Conservation (phyloP, 169 alveolate species). For the Miamiensis avidus region DNA sequence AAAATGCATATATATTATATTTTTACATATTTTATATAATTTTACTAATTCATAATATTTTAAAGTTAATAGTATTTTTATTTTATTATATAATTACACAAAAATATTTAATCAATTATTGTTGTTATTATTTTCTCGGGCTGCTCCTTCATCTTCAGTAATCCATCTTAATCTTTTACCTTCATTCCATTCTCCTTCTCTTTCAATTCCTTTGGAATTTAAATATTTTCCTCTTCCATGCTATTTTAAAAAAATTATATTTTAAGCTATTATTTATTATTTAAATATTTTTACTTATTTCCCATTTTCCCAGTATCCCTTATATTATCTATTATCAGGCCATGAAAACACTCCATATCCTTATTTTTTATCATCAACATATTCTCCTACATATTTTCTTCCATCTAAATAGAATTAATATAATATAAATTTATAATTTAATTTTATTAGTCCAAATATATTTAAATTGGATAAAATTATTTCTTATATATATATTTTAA, state of each 20-base stretch:
- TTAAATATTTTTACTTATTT: constrained; percentile 19
- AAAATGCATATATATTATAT: too few relatives aligned
- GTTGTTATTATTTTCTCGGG: too few relatives aligned
- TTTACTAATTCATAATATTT: too few relatives aligned
- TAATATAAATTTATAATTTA: too few relatives aligned
- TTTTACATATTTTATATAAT: too few relatives aligned
- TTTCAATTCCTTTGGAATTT: constrained; percentile 48
- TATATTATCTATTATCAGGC: constrained; percentile 47
- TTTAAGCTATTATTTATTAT: too few relatives aligned
- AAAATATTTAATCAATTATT: too few relatives aligned
- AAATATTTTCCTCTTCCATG: constrained; percentile 74
- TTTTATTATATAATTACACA: too few relatives aligned
- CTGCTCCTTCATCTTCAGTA: constrained; percentile 36
- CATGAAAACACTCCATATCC: constrained; percentile 66
- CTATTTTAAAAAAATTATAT: neutral
- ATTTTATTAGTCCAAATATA: too few relatives aligned
- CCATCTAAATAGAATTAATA: constrained; percentile 29
- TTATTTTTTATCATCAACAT: constrained; percentile 54
- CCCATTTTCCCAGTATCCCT: constrained; percentile 71
- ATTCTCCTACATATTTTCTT: constrained; percentile 52
- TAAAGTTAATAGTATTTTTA: too few relatives aligned
- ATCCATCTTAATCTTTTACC: constrained; percentile 77
- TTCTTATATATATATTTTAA: too few relatives aligned
- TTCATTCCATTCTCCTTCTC: constrained; percentile 71
- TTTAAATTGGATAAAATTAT: too few relatives aligned